Base-by-base conservation (phyloP, 2,329 filamentous ascomycete genomes). In the Aspergillus sojae region DNA sequence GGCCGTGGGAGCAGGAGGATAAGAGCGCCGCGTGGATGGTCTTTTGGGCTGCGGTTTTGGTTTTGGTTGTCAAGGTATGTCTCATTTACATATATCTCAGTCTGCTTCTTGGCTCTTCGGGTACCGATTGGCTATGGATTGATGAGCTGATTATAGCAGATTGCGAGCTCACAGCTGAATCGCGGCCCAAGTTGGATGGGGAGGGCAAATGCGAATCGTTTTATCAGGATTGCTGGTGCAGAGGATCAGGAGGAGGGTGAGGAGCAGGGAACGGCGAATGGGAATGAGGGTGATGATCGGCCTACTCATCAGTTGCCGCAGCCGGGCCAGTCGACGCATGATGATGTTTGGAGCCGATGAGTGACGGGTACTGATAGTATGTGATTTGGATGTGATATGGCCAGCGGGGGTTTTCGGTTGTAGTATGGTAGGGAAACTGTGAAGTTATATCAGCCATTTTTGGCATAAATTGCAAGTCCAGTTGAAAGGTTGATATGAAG, bases 1-100 rank as follows among this genome's bases (percentile, higher is more conserved):
- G 46, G 16, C 70, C 69, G 16, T 78, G 75, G 77, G 68, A 60
- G 21, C 67, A 62, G 53, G 62, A 73, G 43, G 70, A 78, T 61
- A 62, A 65, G 56, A 60, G 58, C n/a, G 65, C 65, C 1, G 74
- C 75, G 11, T 70, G 70, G 66, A 67, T 77, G 66, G 63, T 74
- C 1, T 70, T 75, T 62, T 69, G 60, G 1, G 73, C 70, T 12
- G 71, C 65, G n/a, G 53, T 72, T 7, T 56, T 73, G 32, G 60
- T 69, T 9, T 65, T 68, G 23, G 62, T 60, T 5, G 60, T 70
- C 3, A 73, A 72, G 70, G 74, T 73, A 9, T 54, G 34, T 10
- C 11, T 12, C 6, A 10, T 12, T 16, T 9, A 10, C 19, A n/a
- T 23, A 1, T 5, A 0, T 45, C 21, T 5, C 19, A 21, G 0